Evolutionary conservation across 176 grass and related monocot genomes (phyloP).

Genomic region (Aegilops umbellulata): DNA sequence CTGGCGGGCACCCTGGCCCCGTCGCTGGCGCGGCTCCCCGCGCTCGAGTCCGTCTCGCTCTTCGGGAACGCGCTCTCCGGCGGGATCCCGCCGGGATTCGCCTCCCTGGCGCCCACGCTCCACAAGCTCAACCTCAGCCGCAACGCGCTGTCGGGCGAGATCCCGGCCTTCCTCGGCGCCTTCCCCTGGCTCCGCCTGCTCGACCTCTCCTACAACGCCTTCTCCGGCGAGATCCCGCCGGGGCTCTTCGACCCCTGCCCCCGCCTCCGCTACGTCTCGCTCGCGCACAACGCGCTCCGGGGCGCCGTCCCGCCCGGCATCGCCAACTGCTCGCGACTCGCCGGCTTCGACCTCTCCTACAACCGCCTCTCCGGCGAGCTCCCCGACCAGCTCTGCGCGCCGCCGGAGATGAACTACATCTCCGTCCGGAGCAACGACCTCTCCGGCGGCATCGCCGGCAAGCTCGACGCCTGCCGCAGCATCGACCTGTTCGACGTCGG

Average conservation of each 20-base stretch:
- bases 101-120: conserved; percentile 43
- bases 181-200: conserved; percentile 73
- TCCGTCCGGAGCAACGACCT: conserved; percentile 74
- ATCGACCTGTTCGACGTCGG: conserved; percentile 86
- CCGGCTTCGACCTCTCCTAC: conserved; percentile 93
- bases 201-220: conserved; percentile 89
- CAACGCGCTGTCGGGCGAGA: conserved; percentile 64
- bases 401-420: conserved; percentile 70
- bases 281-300: conserved; percentile 74
- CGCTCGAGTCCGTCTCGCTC: conserved; percentile 79
- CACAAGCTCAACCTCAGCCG: conserved; percentile 95
- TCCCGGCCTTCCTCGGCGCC: conserved; percentile 61
- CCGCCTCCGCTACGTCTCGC: conserved; percentile 84
- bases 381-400: conserved; percentile 62
- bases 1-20: conserved; percentile 49
- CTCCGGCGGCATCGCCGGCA: conserved; percentile 44
- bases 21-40: conserved; percentile 49
- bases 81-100: conserved; percentile 37
- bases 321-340: conserved; percentile 60
- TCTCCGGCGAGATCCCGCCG: conserved; percentile 72
- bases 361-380: conserved; percentile 81
- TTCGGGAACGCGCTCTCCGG: conserved; percentile 74
- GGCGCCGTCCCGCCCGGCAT: conserved; percentile 61
- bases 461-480: conserved; percentile 51
- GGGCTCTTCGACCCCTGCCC: conserved; percentile 66